Conservation (phyloP, 768 basidiomycete genomes). For the Russula brevipes region DNA sequence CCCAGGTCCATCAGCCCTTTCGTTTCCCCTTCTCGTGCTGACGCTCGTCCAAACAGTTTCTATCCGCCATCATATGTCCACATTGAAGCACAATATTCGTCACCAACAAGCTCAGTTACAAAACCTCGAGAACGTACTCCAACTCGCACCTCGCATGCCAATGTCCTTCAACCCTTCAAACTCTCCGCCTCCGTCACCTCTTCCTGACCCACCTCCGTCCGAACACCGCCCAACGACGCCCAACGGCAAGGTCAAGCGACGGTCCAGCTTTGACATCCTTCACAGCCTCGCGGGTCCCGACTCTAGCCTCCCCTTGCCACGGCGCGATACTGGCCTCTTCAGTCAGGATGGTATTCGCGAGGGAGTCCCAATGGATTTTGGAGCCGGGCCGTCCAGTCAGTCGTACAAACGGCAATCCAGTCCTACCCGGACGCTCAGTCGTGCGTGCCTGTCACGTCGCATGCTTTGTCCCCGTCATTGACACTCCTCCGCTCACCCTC, state of each 20-base stretch:
- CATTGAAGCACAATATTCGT: constrained; percentile 74
- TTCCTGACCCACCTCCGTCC: constrained; percentile 22
- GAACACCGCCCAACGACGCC: constrained; percentile 29
- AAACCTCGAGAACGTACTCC: constrained; percentile 60
- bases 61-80: constrained; percentile 74
- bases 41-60: constrained; percentile 45
- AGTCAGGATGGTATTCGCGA: constrained; percentile 61
- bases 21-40: not conserved
- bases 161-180: constrained; percentile 41
- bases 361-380: constrained; percentile 63
- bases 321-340: constrained; percentile 41
- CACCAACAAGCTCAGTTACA: constrained; percentile 80
- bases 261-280: constrained; percentile 69
- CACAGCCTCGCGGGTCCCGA: constrained; percentile 71
- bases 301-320: constrained; percentile 65
- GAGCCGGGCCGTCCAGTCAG: constrained; percentile 36
- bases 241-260: constrained; percentile 45
- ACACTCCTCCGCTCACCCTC: constrained; percentile 6
- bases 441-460: constrained; percentile 44
- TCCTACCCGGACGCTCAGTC: constrained; percentile 73
- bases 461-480: constrained; percentile 10
- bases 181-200: constrained; percentile 37
- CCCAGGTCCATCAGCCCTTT: constrained; percentile 11
- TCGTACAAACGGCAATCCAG: constrained; percentile 54
- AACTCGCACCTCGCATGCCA: constrained; percentile 64